Evolutionary conservation across 805 yeast genomes (phyloP).

Genomic region (Ogataea ganodermae): DNA sequence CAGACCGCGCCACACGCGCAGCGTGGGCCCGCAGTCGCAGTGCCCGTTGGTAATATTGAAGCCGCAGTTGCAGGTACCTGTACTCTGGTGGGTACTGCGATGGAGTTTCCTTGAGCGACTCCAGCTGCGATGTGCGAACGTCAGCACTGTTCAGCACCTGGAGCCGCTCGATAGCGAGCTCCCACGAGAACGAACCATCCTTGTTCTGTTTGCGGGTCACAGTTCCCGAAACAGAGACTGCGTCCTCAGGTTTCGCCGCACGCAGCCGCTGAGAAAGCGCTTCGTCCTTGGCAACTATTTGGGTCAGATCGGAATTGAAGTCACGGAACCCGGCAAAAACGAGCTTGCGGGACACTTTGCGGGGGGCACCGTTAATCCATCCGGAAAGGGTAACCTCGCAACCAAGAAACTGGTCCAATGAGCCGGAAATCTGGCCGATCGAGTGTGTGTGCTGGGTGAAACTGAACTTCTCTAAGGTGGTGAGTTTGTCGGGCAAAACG

Average conservation of each 20-base stretch:
- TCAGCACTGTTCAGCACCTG: conserved; percentile 64
- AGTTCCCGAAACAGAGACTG: conserved; percentile 64
- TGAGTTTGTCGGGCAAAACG: background rate
- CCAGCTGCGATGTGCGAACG: conserved; percentile 64
- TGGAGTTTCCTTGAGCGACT: conserved; percentile 54
- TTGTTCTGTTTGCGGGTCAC: conserved; percentile 39
- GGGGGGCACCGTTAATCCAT: conserved; percentile 79
- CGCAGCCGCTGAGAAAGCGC: conserved; percentile 42
- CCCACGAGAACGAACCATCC: conserved; percentile 44
- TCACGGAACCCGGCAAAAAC: conserved; percentile 80
- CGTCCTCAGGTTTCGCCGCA: conserved; percentile 68
- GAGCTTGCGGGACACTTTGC: conserved; percentile 61
- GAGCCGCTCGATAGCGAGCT: conserved; percentile 53
- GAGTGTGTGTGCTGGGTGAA: conserved; percentile 34
- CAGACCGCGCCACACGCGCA: conserved; percentile 43
- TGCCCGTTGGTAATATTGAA: conserved; percentile 54
- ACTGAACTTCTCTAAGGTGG: conserved; percentile 26
- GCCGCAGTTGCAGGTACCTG: conserved; percentile 78
- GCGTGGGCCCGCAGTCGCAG: conserved; percentile 58
- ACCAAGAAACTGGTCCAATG: conserved; percentile 10
- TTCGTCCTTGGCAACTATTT: conserved; percentile 49
- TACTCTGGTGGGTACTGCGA: conserved; percentile 74
- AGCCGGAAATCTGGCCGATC: conserved; percentile 20
- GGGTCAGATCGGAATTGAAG: conserved; percentile 63
- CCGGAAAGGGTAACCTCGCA: conserved; percentile 63